Base-by-base conservation (phyloP, 805 yeast species). In the Suhomyces sp. region DNA sequence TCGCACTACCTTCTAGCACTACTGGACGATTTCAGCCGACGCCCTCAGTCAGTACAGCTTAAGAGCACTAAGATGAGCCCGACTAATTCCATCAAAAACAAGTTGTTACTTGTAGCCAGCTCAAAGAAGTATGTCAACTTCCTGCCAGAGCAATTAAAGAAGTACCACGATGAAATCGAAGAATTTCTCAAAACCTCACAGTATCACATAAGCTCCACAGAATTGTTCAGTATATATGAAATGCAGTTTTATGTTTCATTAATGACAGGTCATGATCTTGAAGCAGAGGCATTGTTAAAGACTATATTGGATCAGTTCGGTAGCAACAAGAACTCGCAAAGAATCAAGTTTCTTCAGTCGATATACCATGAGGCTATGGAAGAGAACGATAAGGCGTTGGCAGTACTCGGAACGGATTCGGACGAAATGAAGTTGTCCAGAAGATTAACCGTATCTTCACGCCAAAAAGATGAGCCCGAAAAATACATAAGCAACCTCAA, bases 161-260 rank as follows among this genome's bases (percentile, higher is more conserved):
- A 64, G 29, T 66, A 73, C 35, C 73, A 78, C 54, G 57, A 68
- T 1, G 80, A 79, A 50, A 72, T 82, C 24, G 66, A 64, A 31
- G 57, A 50, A 43, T 77, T 58, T 57, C 61, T 81, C 21, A 51
- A 61, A 10, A 49, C 61, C 10, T 52, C 65, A 44, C 53, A 60
- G 10, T 73, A 74, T 51, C 48, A 65, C 27, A 57, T 71, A n/a
- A 68, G 72, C 19, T 76, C 82, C n/a, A 67, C 78, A 48, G 82
- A 79, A 49, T 65, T 69, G 35, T 84, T 79, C 63, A 75, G 80
- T 6, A 66, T 92, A 27, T 73, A 84, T 57, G 96, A 89, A 64
- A 77, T 89, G 60, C 84, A 87, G 48, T 89, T 89, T 66, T 82
- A 81, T 60, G 73, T 91, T 15, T 71, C 85, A 4, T 66, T 92